Evolutionary conservation across 2,329 filamentous ascomycete species (phyloP), one percentile per base, ranked within the genome.

Genomic region (Ilyonectria sp.): DNA sequence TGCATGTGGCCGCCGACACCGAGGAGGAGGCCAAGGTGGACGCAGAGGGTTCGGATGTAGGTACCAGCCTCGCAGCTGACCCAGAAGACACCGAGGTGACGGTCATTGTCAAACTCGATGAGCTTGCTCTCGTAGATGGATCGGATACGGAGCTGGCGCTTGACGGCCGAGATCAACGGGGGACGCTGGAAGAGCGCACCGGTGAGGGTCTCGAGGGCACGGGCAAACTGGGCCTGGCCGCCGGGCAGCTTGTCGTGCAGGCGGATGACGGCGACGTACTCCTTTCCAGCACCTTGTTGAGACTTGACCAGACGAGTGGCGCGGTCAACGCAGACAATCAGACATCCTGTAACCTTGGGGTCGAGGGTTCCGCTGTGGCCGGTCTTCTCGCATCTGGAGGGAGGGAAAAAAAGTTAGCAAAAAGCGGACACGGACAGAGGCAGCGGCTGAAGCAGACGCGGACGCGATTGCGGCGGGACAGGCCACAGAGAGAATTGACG

Each of bases 321-420:
- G 79, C 96, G 94, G 85, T 98, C 96, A 80, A 98, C 93, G 84
- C 94, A 97, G 79, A 97, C 94, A 80, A 97, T 97, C 80, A 97
- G 85, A 83, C 94, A 97, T 77, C 95, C 95, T 55, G 95, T 99
- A 79, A 99, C 96, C 86, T 98, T 98, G 79, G 95, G 95, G 82
- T 99, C 96, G 77, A 99, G 93, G 69, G 96, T 99, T 81, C 96
- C 96, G 76, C 94, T 97, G 89, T 99, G 96, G 75, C 96, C 96
- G 69, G 96, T 99, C 86, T 98, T 98, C 81, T 99, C 95, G 71
- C 77, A 80, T 70, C 82, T 83, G 61, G 23, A 62, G 17, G 8
- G 17, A 49, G 29, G 21, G 43, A 31, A 55, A 54, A 64, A 54
- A 21, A 63, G 31, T 31, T 2, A 57, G 72, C 60, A 72, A 70